Evolutionary conservation across 2,329 filamentous ascomycete genomes (phyloP), one percentile per base, ranked within the genome.

Genomic region (Chrysoporthe puriensis): DNA sequence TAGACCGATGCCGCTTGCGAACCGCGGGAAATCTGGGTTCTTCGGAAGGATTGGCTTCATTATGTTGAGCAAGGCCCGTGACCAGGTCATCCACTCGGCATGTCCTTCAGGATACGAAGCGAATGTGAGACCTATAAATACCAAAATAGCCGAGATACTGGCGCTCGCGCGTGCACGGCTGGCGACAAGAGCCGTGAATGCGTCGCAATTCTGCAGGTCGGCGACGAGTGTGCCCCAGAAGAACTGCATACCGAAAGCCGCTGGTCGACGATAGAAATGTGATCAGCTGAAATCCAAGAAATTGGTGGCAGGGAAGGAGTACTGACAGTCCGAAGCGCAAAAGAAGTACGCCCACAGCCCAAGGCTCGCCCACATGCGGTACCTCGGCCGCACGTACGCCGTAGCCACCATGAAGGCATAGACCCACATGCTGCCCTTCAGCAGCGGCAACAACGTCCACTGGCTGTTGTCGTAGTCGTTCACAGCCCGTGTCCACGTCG

Each of bases 221-320:
- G 86, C 84, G 42, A 90, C 80, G 73, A 90, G 85, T 72, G 87
- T 86, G 69, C 88, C 88, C 68, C 84, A 85, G 76, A 88, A 86
- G 73, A 89, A 85, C 75, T 88, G 88, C 77, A 86, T 84, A 61
- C 84, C 83, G 69, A 86, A 86, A 46, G 77, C 77, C 42, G 79
- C 80, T 83, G 60, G 2, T 16, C 18, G 11, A 18, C 32, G 13
- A 5, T 8, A n/a, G 8, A 2, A 2, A 3, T 18, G 59, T 73
- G 64, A 74, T 73, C 57, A 50, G 43, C 50, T 3, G 7, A 21
- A 9, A 14, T 1, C 11, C 32, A 13, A 7, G 16, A 14, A 21
- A 2, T 6, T 7, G 13, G 16, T 18, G 13, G 46, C 6, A 36
- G 21, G 43, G 57, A 40, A 40, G 75, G 74, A 54, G 3, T 2